Evolutionary conservation across 2,329 filamentous ascomycete genomes (phyloP).

Genomic region (Pseudogymnoascus sp.): DNA sequence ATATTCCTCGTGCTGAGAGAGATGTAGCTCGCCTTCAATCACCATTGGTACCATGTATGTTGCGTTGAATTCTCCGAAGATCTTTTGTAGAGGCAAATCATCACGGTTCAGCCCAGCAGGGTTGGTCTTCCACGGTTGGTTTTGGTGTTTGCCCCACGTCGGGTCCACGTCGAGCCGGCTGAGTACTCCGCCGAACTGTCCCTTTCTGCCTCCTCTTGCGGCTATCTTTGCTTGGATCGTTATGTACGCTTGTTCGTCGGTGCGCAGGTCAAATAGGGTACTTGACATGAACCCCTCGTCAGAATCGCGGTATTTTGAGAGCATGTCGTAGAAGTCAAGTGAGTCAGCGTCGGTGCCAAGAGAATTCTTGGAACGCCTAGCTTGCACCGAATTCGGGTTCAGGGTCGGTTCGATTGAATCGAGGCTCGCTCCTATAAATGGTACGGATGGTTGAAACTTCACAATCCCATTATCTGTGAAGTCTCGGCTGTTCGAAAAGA

Average conservation of each 20-base stretch:
- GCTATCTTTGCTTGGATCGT: neutral
- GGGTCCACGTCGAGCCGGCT: neutral
- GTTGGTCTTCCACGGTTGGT: neutral
- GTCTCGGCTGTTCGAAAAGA: neutral
- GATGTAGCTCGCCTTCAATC: neutral
- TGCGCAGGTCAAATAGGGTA: neutral
- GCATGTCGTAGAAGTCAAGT: neutral
- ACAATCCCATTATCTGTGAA: neutral
- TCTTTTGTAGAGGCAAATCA: neutral
- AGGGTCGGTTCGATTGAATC: neutral
- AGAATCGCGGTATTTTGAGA: neutral
- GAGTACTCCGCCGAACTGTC: neutral
- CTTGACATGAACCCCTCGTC: neutral
- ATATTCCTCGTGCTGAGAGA: neutral
- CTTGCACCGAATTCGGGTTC: neutral
- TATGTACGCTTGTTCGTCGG: neutral
- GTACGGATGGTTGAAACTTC: neutral
- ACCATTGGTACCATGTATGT: neutral
- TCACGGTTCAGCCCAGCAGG: neutral
- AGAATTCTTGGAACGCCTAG: neutral
- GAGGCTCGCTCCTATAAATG: neutral
- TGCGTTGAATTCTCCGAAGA: neutral
- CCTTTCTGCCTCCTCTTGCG: neutral
- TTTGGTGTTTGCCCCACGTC: neutral
- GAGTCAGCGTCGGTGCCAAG: neutral